A percentile compares a stretch with the other conserved stretches of the same genome.
Evolutionary conservation across 1,284 basidiomycete genomes (phyloP).

Genomic region (Abortiporus biennis): DNA sequence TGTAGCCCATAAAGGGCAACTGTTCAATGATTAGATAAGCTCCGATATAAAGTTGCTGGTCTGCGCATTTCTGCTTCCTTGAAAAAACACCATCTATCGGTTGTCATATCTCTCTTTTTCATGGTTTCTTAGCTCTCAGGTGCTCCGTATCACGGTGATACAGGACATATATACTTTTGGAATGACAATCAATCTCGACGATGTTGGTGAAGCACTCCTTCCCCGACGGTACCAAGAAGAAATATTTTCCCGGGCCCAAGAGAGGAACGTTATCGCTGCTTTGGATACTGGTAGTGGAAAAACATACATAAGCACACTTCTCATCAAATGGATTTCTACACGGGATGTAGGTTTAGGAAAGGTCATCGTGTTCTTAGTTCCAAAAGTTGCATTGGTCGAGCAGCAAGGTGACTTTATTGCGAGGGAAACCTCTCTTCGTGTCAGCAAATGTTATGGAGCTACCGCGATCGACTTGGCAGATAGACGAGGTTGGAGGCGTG

Average conservation of each 20-base stretch:
- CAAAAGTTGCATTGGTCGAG: slow-evolving; percentile 75
- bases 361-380: slow-evolving; percentile 69
- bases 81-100: too few species aligned
- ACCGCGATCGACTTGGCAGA: slow-evolving; percentile 67
- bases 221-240: slow-evolving; percentile 68
- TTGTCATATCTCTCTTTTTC: too few species aligned
- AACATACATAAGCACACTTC: slow-evolving; percentile 74
- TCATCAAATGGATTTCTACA: slow-evolving; percentile 69
- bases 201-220: slow-evolving; percentile 26
- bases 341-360: slow-evolving; percentile 42
- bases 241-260: slow-evolving; percentile 65
- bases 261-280: slow-evolving; percentile 71
- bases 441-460: slow-evolving; percentile 62
- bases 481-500: slow-evolving; percentile 54
- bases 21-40: too few species aligned
- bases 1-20: too few species aligned
- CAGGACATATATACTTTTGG: too few species aligned
- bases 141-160: too few species aligned
- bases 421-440: slow-evolving; percentile 57
- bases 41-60: too few species aligned
- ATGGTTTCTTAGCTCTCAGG: too few species aligned
- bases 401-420: slow-evolving; percentile 71
- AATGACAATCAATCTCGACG: slow-evolving; percentile 19
- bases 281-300: slow-evolving; percentile 78
- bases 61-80: too few species aligned